Percentiles rank a stretch among this genome's conserved stretches.
Evolutionary conservation across 2,329 filamentous ascomycete genomes (phyloP).

Genomic region (Blumeriella jaapii): DNA sequence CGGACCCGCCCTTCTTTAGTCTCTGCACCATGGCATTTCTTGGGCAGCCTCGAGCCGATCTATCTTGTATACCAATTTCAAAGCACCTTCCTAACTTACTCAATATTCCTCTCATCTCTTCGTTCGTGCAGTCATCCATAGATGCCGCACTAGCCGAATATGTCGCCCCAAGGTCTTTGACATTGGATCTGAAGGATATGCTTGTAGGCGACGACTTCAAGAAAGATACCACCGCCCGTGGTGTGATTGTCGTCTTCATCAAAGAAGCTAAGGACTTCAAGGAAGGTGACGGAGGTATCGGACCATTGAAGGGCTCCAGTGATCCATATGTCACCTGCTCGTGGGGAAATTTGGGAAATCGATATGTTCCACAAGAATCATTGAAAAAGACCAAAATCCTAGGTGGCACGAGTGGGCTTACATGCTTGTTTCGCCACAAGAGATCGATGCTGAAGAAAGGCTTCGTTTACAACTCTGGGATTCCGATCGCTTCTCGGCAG

Average conservation of each 20-base stretch:
- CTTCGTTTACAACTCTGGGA: constrained; percentile 65
- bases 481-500: constrained; percentile 50
- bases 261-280: constrained; percentile 60
- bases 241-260: constrained; percentile 55
- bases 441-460: constrained; percentile 60
- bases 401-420: constrained; percentile 60
- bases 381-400: constrained; percentile 54
- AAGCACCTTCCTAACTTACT: constrained; percentile 62
- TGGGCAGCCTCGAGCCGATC: constrained; percentile 60
- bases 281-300: constrained; percentile 53
- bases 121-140: constrained; percentile 10
- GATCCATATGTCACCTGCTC: constrained; percentile 63
- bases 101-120: constrained; percentile 55
- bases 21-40: constrained; percentile 64
- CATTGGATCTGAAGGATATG: constrained; percentile 66
- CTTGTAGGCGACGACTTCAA: constrained; percentile 69
- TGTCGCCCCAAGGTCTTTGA: constrained; percentile 64
- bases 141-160: constrained; percentile 57
- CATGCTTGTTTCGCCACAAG: constrained; percentile 57
- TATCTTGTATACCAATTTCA: constrained; percentile 59
- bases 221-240: constrained; percentile 55
- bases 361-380: constrained; percentile 53
- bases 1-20: constrained; percentile 68
- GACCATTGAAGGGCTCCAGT: constrained; percentile 48
- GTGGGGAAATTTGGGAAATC: constrained; percentile 68